Base-by-base conservation (phyloP, 805 yeast species). In the Jamesozyma gamospora region DNA sequence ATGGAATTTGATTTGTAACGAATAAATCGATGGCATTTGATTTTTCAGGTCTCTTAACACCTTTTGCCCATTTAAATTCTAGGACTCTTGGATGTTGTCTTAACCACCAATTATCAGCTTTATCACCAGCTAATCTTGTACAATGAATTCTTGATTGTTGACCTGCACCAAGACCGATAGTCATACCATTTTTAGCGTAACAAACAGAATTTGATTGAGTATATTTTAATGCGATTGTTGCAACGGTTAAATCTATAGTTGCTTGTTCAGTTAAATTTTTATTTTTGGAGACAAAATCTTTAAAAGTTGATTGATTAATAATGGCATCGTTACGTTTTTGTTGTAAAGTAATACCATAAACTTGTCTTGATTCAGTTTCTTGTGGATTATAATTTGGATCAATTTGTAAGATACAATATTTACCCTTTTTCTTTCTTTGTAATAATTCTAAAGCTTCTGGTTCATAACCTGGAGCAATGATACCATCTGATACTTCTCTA, bases 31-130 rank as follows among this genome's bases (percentile, higher is more conserved):
- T 90, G 42, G 96, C 97, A 61, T 90, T 90, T 39, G 95, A 82
- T 76, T 90, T 90, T 64, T 92, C 98, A 49, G 97, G 97, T 71
- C 95, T 85, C 77, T 92, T 90, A 52, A 82, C 84, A 59, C 97
- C 97, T 71, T 87, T 87, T 50, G 95, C 94, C 97, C 97, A 90
- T 70, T 90, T 76, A 77, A 90, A 83, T 25, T 70, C 94, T 44
- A 90, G 70, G 12, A 90, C 97, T 62, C 72, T 77, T 52, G 97
- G 97, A 67, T 90, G 97, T 66, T 90, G 96, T 72, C 98, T 82
- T 58, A 90, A 76, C 97, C 97, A 90, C 97, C 96, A 90, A 75
- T 87, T 88, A 66, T 90, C 96, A 50, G 96, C 96, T 73, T 90
- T 90, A 60, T 90, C 98, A 63, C 97, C 97, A 40, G 97, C 98